A percentile compares a stretch with the other conserved stretches of the same genome.
Conservation (phyloP, 164 flowering plant genomes). For the Litsea cubeba region DNA sequence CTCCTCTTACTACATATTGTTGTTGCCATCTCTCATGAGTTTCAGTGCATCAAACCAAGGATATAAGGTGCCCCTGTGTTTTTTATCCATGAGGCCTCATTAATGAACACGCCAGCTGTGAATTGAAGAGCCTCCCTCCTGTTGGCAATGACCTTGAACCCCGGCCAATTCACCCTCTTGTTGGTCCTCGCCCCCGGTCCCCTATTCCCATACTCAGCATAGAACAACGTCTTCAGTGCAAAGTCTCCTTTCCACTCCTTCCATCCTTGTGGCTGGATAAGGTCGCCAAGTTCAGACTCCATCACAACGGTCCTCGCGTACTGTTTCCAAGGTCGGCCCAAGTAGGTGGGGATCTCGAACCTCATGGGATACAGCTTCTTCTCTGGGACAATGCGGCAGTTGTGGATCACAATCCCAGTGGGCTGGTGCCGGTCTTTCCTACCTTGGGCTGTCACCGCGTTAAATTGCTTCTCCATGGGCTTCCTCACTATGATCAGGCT, state of each 20-base stretch:
- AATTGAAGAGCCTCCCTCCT: slow-evolving; percentile 25
- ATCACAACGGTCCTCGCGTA: slow-evolving; percentile 44
- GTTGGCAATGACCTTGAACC: slow-evolving; percentile 23
- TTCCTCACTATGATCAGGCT: slow-evolving; percentile 36
- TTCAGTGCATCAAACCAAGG: not conserved
- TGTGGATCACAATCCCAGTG: slow-evolving; percentile 47
- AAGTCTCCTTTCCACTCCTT: slow-evolving; percentile 36
- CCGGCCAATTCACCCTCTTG: slow-evolving; percentile 31
- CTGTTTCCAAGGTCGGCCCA: slow-evolving; percentile 61
- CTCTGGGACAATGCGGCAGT: slow-evolving; percentile 49
- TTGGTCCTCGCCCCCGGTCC: slow-evolving; percentile 31
- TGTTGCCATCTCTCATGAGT: not conserved
- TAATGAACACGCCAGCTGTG: slow-evolving; percentile 27
- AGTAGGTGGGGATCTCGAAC: slow-evolving; percentile 26
- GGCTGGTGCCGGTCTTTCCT: slow-evolving; percentile 15
- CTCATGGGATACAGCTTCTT: slow-evolving; percentile 20
- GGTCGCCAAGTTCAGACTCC: slow-evolving; percentile 39
- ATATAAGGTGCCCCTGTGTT: not conserved
- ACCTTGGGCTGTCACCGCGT: slow-evolving; percentile 51
- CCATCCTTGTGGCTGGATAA: slow-evolving; percentile 52
- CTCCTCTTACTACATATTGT: too few species aligned
- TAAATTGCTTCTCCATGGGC: slow-evolving; percentile 39
- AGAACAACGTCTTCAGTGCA: slow-evolving; percentile 33
- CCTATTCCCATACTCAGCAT: slow-evolving; percentile 40
- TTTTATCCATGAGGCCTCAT: slow-evolving; percentile 22